phyloP scores from a whole-genome alignment of 306 rosid species.

The Medicago arabica region DNA sequence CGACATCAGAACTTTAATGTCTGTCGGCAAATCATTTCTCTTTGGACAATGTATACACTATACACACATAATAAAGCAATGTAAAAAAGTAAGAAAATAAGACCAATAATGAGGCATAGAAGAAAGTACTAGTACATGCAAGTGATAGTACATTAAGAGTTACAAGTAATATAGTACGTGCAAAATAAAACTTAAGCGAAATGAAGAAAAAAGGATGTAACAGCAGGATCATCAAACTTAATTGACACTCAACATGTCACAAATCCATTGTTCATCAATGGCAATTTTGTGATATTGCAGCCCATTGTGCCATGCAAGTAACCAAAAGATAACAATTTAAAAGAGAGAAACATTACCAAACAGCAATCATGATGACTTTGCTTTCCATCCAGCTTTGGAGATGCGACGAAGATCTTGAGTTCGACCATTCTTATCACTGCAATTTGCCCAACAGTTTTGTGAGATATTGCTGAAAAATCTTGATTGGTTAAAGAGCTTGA shows the following conservation, averaged over 20 bases:
- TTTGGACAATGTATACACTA: not conserved
- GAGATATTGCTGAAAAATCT: constrained; percentile 28
- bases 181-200: constrained; percentile 15
- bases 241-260: constrained; percentile 12
- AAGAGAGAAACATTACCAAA: constrained; percentile 49
- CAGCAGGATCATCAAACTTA: constrained; percentile 20
- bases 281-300: constrained; percentile 8
- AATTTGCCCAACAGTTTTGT: constrained; percentile 39
- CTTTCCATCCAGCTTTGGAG: constrained; percentile 63
- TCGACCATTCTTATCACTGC: constrained; percentile 71
- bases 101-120: constrained; percentile 12
- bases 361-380: constrained; percentile 68
- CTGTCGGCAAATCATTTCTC: too few species aligned
- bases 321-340: constrained; percentile 16
- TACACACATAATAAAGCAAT: not conserved
- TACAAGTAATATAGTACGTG: not conserved
- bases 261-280: not conserved
- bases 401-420: constrained; percentile 84
- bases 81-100: constrained; percentile 23
- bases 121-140: not conserved
- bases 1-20: too few species aligned
- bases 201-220: not conserved
- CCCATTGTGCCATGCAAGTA: constrained; percentile 17
- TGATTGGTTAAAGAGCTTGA: constrained; percentile 8
- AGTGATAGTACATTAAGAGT: not conserved